A percentile compares a stretch with the other conserved stretches of the same genome.
Evolutionary conservation across 2,329 filamentous ascomycete species (phyloP).

Genomic region (Penicillium concentricum): DNA sequence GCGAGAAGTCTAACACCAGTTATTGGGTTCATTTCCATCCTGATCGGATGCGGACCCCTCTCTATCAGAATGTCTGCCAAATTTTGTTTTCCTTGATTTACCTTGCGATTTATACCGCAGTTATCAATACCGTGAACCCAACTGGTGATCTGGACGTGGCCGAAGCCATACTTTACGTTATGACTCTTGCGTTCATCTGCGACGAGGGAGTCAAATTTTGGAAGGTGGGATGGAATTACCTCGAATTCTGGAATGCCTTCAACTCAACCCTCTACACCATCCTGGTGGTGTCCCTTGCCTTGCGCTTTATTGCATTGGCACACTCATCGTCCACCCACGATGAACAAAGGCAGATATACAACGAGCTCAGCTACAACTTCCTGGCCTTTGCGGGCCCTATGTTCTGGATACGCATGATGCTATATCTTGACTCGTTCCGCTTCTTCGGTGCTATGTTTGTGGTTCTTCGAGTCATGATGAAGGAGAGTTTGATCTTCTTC

Average conservation of each 20-base stretch:
- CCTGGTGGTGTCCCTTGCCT: slow-evolving; percentile 72
- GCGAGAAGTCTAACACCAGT: slow-evolving; percentile 71
- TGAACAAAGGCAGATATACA: slow-evolving; percentile 61
- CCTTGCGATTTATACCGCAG: slow-evolving; percentile 79
- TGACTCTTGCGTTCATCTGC: slow-evolving; percentile 86
- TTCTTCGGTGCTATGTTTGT: slow-evolving; percentile 99
- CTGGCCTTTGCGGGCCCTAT: slow-evolving; percentile 89
- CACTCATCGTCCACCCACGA: slow-evolving; percentile 55
- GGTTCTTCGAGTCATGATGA: slow-evolving; percentile 93
- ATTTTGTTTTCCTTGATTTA: slow-evolving; percentile 81
- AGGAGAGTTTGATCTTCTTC: slow-evolving; percentile 93
- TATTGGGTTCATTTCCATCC: slow-evolving; percentile 87
- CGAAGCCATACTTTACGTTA: slow-evolving; percentile 82
- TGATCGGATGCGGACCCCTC: slow-evolving; percentile 86
- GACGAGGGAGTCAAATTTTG: slow-evolving; percentile 87
- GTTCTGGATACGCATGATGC: slow-evolving; percentile 91
- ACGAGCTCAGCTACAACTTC: slow-evolving; percentile 87
- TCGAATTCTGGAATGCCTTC: slow-evolving; percentile 97
- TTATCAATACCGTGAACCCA: slow-evolving; percentile 91
- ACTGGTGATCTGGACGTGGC: slow-evolving; percentile 78
- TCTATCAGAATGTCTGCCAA: slow-evolving; percentile 89
- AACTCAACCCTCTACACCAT: slow-evolving; percentile 80
- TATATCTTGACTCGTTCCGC: slow-evolving; percentile 88
- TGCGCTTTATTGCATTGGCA: slow-evolving; percentile 74
- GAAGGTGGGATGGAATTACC: slow-evolving; percentile 88